Conservation (phyloP, 192 early-diverging fungal species). For the Entomortierella chlamydospora region DNA sequence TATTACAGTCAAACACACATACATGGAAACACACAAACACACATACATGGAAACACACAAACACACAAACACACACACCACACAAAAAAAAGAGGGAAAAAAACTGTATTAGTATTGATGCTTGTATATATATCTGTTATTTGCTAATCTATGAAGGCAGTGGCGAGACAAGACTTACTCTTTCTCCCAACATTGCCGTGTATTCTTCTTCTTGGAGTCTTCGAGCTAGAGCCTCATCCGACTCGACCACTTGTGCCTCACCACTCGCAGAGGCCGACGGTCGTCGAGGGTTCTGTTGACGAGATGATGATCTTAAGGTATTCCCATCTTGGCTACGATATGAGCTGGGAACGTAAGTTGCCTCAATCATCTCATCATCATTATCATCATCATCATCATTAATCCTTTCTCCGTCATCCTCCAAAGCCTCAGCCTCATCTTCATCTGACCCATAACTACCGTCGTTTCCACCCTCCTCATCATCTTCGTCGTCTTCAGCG, state of each 20-base stretch:
- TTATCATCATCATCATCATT: neutral
- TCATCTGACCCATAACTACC: neutral
- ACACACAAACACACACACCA: too few species aligned
- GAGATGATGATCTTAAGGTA: too few species aligned
- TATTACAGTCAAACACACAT: too few species aligned
- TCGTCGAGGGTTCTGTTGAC: neutral
- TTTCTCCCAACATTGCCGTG: conserved; percentile 19
- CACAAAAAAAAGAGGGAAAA: neutral
- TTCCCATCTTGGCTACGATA: too few species aligned
- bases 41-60: too few species aligned
- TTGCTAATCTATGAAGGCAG: conserved; percentile 26
- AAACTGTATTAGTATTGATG: conserved; percentile 17
- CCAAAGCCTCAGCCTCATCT: neutral
- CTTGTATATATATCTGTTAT: conserved; percentile 5
- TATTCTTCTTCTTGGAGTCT: conserved; percentile 34
- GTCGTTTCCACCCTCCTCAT: neutral
- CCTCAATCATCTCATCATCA: too few species aligned
- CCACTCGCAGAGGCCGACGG: neutral
- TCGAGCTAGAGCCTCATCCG: conserved; percentile 18
- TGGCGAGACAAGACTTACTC: conserved; percentile 29
- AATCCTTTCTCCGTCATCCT: neutral
- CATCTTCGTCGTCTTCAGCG: neutral
- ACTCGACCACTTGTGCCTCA: neutral
- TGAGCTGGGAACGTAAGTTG: too few species aligned
- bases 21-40: too few species aligned